Evolutionary conservation across 768 basidiomycete genomes (phyloP).

Genomic region (Boletus patriciae): DNA sequence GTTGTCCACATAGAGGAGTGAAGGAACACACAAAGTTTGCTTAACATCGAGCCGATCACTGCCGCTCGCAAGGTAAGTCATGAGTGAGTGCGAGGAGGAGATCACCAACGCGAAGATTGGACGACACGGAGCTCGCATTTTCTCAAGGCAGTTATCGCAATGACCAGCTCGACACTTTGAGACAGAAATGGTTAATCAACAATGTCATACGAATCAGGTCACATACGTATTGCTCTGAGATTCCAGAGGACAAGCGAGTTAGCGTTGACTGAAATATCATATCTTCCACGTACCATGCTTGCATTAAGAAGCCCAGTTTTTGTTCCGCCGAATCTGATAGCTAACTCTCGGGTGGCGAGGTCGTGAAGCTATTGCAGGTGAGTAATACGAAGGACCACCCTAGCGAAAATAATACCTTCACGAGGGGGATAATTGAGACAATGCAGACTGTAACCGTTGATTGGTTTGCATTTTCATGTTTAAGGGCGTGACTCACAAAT

Average conservation of each 20-base stretch:
- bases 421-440: slow-evolving; percentile 73
- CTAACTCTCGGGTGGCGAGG: slow-evolving; percentile 69
- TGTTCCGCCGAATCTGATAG: slow-evolving; percentile 72
- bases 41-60: slow-evolving; percentile 85
- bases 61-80: slow-evolving; percentile 8
- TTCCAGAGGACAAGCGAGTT: not conserved
- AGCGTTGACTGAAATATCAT: not conserved
- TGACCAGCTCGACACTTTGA: slow-evolving; percentile 61
- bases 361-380: slow-evolving; percentile 61
- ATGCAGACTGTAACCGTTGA: slow-evolving; percentile 49
- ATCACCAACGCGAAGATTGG: slow-evolving; percentile 67
- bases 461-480: not conserved
- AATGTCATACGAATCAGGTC: not conserved
- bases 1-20: not conserved
- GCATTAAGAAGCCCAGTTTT: slow-evolving; percentile 81
- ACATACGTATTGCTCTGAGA: slow-evolving; percentile 67
- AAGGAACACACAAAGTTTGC: slow-evolving; percentile 58
- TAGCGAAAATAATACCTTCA: slow-evolving; percentile 48
- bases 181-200: not conserved
- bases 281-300: slow-evolving; percentile 55
- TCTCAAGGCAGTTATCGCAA: slow-evolving; percentile 75
- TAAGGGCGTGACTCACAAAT: slow-evolving; percentile 44
- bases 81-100: not conserved
- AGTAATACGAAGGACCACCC: not conserved
- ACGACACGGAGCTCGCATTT: slow-evolving; percentile 83